Conservation (phyloP, 2,329 filamentous ascomycete species). For the Paecilomyces formosus region DNA sequence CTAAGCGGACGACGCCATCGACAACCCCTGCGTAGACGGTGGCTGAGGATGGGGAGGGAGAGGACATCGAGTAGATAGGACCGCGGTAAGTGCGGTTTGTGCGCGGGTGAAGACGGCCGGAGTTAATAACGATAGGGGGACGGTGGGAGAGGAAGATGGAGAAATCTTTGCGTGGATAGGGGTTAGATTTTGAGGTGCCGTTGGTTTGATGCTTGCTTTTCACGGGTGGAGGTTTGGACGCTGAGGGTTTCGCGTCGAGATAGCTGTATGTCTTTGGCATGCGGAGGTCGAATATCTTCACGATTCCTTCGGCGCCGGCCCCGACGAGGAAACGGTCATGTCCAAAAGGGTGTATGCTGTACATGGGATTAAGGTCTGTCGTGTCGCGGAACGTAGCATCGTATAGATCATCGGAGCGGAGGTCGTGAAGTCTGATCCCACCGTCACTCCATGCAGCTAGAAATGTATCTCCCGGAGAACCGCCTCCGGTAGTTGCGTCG, state of each 20-base stretch:
- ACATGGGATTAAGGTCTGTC: slow-evolving; percentile 52
- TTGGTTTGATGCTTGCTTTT: background rate
- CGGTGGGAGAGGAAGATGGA: slow-evolving; percentile 36
- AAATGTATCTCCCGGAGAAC: slow-evolving; percentile 44
- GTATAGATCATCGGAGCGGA: slow-evolving; percentile 44
- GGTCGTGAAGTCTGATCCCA: slow-evolving; percentile 51
- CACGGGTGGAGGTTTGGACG: background rate
- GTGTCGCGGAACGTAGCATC: slow-evolving; percentile 48
- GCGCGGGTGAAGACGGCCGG: slow-evolving; percentile 7
- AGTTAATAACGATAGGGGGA: slow-evolving; percentile 9
- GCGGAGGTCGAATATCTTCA: slow-evolving; percentile 58
- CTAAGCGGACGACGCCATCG: slow-evolving; percentile 34
- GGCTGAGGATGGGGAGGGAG: slow-evolving; percentile 36
- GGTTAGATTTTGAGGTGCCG: slow-evolving; percentile 4
- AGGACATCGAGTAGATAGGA: slow-evolving; percentile 38
- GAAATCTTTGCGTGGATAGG: slow-evolving; percentile 23
- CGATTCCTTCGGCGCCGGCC: slow-evolving; percentile 47
- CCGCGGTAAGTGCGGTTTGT: slow-evolving; percentile 30
- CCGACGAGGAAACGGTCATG: slow-evolving; percentile 52
- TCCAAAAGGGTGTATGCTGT: slow-evolving; percentile 51
- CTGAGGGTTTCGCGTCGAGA: slow-evolving; percentile 14
- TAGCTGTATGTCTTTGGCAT: slow-evolving; percentile 33
- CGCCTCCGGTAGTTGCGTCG: slow-evolving; percentile 11
- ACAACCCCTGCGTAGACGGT: slow-evolving; percentile 40
- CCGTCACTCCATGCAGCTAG: slow-evolving; percentile 56